A percentile compares a stretch with the other conserved stretches of the same genome.
These are phyloP conservation scores for Forsythia viridissima DNA, from an alignment of 257 asterid species.

Conservation along the genomic window DNA sequence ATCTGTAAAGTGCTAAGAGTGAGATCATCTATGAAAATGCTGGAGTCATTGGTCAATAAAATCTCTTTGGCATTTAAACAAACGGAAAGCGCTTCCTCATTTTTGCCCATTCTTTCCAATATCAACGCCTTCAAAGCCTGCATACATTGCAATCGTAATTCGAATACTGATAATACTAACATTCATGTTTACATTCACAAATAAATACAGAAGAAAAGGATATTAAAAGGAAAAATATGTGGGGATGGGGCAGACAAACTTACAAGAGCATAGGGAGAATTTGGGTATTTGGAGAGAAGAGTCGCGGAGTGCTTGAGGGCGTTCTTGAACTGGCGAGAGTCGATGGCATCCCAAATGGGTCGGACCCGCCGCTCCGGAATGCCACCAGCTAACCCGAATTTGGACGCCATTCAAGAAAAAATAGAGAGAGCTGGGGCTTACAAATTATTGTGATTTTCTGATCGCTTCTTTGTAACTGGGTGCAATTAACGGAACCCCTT, in stretches of 20 bases:
- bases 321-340: constrained; percentile 89
- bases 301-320: constrained; percentile 78
- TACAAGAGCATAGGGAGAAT: constrained; percentile 86
- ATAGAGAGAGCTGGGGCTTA: neutral
- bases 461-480: neutral
- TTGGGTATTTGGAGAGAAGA: constrained; percentile 78
- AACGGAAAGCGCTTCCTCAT: constrained; percentile 78
- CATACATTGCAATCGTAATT: constrained; percentile 19
- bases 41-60: constrained; percentile 55
- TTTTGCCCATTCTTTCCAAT: constrained; percentile 83
- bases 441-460: neutral
- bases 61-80: constrained; percentile 80
- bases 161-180: neutral
- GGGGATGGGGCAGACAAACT: constrained; percentile 20
- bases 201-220: neutral
- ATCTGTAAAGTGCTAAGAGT: constrained; percentile 94
- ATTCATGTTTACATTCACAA: neutral
- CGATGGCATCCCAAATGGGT: constrained; percentile 94
- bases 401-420: constrained; percentile 62
- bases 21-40: constrained; percentile 72
- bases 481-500: constrained; percentile 16
- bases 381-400: constrained; percentile 90
- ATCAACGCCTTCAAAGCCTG: constrained; percentile 91
- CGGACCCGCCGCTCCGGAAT: constrained; percentile 94
- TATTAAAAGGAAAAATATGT: neutral